Evolutionary conservation across 2,329 filamentous ascomycete genomes (phyloP), one percentile per base, ranked within the genome.

Genomic region (Stagonosporopsis rhizophila): DNA sequence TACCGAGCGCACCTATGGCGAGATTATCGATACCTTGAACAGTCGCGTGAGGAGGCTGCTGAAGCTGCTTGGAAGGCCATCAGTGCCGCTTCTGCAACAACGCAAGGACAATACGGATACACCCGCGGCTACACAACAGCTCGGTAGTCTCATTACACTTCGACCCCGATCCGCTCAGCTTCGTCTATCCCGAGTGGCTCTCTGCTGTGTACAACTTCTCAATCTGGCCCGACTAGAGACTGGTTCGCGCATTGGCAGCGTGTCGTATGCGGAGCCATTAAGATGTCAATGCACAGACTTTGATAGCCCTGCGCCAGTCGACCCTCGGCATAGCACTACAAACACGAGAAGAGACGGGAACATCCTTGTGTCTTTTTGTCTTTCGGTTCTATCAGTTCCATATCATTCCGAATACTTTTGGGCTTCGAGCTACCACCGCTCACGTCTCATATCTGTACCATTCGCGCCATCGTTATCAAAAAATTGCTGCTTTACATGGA

Each of bases 11-110:
- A 66, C 30, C 64, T 75, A 32, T 75, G 71, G 71, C 69, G 72
- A 62, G 72, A 75, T 53, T 74, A 74, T 49, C 69, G 71, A 32
- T 75, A 66, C 59, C 69, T 75, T 52, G 70, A 72, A 42, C 72
- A 74, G 45, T 75, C 69, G 49, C 70, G 71, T 52, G 72, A 75
- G 64, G 72, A 75, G 44, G 72, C 72, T 22, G 72, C 72, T 40
- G 71, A 75, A 48, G 62, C 73, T 7, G 72, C 72, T 3, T 73
- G 68, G 66, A 74, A 72, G 51, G 60, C 69, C 19, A 60, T 74
- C 56, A 69, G 46, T 44, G 52, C 27, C 41, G 11, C 55, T 6
- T 44, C 53, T 44, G 38, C 42, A 39, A 55, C 58, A 28, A 44
- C 51, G 22, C 65, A 66, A 44, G 56, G 35, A 34, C 67, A 65